Evolutionary conservation across 2,329 filamentous ascomycete species (phyloP), one percentile per base, ranked within the genome.

Genomic region (Orbilia javanica): DNA sequence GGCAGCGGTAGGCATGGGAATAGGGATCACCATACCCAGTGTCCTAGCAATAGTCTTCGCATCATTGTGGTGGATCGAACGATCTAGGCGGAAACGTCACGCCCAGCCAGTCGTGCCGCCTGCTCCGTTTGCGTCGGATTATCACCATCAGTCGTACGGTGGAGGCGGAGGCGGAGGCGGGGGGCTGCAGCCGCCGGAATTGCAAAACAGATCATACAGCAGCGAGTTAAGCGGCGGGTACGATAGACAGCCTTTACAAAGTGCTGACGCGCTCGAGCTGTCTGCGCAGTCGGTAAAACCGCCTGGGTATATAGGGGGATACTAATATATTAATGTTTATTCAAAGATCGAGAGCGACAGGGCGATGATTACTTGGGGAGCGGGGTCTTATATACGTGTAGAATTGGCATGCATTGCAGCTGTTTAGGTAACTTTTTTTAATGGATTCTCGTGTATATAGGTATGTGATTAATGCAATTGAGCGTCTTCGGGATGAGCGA

Each of bases 31-130:
- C 0, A 52, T 78, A 3, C 74, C 74, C 7, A 72, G 62, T 0
- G 50, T 72, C 7, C 44, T 72, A 6, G 62, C 74, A n/a, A 55
- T 78, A 10, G 25, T 64, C 3, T 78, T 78, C 29, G 74, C 36
- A 18, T 18, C 46, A 4, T 39, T 78, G 3, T 78, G 67, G 74
- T 72, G 15, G 69, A 31, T 63, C 11, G 62, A 63, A 22, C 67
- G 67, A 31, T 36, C 25, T 11, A 78, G 42, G 44, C 31, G 53
- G 27, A 57, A 62, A 64, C 27, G 48, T 6, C 34, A 39, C 11
- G 18, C 34, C 31, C 39, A 67, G 27, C 70, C 70, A 22, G 63
- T 74, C 13, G 5, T 74, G 6, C 70, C 70, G 7, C 70, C 70
- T 11, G 52, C 70, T 36, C 70, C 63, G 3, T 63, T 42, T n/a